Percentiles rank a stretch among this genome's conserved stretches.
Conservation (phyloP, 2,329 filamentous ascomycete genomes). For the Penicillium sp. region DNA sequence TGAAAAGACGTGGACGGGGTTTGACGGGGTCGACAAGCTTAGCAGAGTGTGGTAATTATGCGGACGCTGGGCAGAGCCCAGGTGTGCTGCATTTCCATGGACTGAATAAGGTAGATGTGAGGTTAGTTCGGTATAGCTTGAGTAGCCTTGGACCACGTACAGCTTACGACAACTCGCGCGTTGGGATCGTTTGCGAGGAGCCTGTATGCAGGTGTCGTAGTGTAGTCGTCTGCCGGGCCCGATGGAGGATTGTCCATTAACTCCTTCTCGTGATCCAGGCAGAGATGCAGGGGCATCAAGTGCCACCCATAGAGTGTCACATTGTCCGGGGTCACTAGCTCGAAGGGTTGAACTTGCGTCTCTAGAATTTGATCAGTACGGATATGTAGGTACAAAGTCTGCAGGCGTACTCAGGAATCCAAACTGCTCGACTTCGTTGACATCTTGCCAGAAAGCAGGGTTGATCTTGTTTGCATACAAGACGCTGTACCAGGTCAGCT, state of each 20-base stretch:
- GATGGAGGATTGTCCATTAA: slow-evolving; percentile 59
- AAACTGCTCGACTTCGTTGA: slow-evolving; percentile 77
- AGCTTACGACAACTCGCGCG: slow-evolving; percentile 58
- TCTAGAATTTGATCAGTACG: slow-evolving; percentile 50
- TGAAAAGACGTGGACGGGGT: slow-evolving; percentile 72
- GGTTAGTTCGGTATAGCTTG: slow-evolving; percentile 5
- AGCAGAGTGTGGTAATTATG: slow-evolving; percentile 76
- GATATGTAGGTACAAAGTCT: not conserved
- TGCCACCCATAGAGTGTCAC: slow-evolving; percentile 88
- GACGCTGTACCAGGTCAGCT: slow-evolving; percentile 55
- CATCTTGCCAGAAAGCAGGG: slow-evolving; percentile 69
- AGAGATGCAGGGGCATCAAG: slow-evolving; percentile 76
- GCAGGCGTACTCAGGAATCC: slow-evolving; percentile 75
- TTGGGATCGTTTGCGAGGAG: slow-evolving; percentile 54
- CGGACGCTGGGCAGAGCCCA: slow-evolving; percentile 77
- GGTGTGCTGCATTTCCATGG: slow-evolving; percentile 75
- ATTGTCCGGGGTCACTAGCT: slow-evolving; percentile 71
- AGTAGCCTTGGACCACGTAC: slow-evolving; percentile 34
- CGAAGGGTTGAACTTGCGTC: slow-evolving; percentile 87
- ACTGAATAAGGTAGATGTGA: slow-evolving; percentile 24
- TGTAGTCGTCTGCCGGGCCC: slow-evolving; percentile 52
- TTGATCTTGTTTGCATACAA: slow-evolving; percentile 83
- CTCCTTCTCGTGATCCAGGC: slow-evolving; percentile 68
- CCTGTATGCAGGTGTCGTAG: slow-evolving; percentile 51
- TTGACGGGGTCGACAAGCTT: slow-evolving; percentile 65